Percentiles rank a stretch among this genome's conserved stretches.
Evolutionary conservation across 1,284 basidiomycete genomes (phyloP).

Genomic region (Volvariella surrecta): DNA sequence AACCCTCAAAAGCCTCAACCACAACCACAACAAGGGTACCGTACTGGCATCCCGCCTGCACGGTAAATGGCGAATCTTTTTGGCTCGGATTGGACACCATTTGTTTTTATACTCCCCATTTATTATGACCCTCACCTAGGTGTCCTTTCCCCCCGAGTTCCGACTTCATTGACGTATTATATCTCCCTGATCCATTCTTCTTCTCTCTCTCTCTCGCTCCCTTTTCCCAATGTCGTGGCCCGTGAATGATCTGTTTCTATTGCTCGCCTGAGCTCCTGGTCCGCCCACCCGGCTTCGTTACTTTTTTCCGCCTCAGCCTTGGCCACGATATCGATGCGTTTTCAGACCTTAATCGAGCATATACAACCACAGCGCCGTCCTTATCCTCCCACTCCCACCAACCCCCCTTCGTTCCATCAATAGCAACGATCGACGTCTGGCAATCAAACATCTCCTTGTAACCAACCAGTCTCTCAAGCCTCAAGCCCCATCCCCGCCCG

Average conservation of each 20-base stretch:
- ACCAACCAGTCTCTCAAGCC: too few species aligned
- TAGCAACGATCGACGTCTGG: not conserved
- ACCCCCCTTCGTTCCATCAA: not conserved
- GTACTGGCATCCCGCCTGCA: constrained; percentile 22
- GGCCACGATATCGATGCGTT: too few species aligned
- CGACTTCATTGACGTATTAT: not conserved
- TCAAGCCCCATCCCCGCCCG: not conserved
- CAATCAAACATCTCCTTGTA: not conserved
- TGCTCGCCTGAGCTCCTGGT: too few species aligned
- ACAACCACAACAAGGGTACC: constrained; percentile 22
- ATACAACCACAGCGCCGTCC: not conserved
- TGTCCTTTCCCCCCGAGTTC: not conserved
- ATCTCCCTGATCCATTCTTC: not conserved
- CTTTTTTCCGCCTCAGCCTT: too few species aligned
- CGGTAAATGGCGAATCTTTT: constrained; percentile 12
- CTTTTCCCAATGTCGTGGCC: not conserved
- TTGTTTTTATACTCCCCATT: not conserved
- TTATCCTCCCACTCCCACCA: not conserved
- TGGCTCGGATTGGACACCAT: not conserved
- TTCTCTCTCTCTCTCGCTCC: not conserved
- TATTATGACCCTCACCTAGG: not conserved
- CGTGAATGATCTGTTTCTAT: too few species aligned
- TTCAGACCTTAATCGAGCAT: not conserved
- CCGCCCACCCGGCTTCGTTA: too few species aligned
- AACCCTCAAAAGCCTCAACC: constrained; percentile 13